These are phyloP conservation scores for Eragrostis curvula DNA, from an alignment of 176 grass and related monocot species.

Conservation along the genomic window DNA sequence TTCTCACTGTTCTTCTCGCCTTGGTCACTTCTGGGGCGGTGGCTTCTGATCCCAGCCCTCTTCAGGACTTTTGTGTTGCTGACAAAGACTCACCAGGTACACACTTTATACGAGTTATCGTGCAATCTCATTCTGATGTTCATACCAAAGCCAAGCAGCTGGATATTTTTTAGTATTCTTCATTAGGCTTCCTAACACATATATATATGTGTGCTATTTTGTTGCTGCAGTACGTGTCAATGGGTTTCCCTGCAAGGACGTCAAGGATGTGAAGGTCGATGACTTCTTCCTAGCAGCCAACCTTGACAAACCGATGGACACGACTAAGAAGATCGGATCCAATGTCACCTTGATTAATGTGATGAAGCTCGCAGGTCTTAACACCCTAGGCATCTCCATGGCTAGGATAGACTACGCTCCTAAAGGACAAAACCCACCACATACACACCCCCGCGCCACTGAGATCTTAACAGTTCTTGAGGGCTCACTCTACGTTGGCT, in stretches of 20 bases:
- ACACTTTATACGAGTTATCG: neutral
- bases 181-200: neutral
- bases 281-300: slow-evolving; percentile 5
- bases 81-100: slow-evolving; percentile 17
- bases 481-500: slow-evolving; percentile 39
- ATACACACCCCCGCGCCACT: slow-evolving; percentile 36
- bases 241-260: slow-evolving; percentile 39
- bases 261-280: neutral
- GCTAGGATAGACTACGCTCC: slow-evolving; percentile 36
- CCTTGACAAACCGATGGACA: slow-evolving; percentile 23
- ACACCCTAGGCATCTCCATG: slow-evolving; percentile 43
- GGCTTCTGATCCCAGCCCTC: slow-evolving; percentile 19
- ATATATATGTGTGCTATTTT: neutral
- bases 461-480: slow-evolving; percentile 41
- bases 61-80: slow-evolving; percentile 13
- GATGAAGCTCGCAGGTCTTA: slow-evolving; percentile 26
- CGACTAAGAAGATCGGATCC: neutral
- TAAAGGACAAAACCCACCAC: slow-evolving; percentile 22
- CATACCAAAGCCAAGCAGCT: neutral
- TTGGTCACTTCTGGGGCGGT: neutral
- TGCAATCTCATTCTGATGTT: neutral
- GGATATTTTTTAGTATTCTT: neutral
- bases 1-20: slow-evolving; percentile 7
- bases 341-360: slow-evolving; percentile 39
- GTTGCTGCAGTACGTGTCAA: slow-evolving; percentile 43